phyloP scores from a whole-genome alignment of 345 rosid species.

The Brassica carinata region DNA sequence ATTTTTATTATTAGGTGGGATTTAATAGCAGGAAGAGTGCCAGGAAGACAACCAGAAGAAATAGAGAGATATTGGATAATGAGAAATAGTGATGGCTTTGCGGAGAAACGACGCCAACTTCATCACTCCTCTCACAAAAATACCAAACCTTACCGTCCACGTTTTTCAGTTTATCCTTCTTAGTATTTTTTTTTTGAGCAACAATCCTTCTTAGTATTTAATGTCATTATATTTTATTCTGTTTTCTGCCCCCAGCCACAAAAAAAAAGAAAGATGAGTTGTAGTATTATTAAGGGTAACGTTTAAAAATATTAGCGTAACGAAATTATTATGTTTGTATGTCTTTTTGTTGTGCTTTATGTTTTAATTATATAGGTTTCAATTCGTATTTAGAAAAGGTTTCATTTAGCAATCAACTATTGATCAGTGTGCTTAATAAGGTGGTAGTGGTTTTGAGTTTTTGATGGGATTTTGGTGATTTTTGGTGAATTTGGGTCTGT shows the following conservation, averaged over 20 bases:
- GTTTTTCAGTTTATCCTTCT: conserved; percentile 27
- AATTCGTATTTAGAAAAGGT: not conserved
- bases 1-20: conserved; percentile 56
- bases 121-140: conserved; percentile 19
- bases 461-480: not conserved
- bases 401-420: not conserved
- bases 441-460: not conserved
- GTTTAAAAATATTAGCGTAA: not conserved
- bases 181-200: not conserved
- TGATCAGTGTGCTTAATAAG: not conserved
- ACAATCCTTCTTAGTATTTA: conserved; percentile 4
- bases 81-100: conserved; percentile 56
- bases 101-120: conserved; percentile 45
- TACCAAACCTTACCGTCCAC: conserved; percentile 29
- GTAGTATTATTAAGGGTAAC: not conserved
- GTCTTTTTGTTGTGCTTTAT: not conserved
- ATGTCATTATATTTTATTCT: not conserved
- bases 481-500: not conserved
- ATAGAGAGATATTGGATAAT: conserved; percentile 85
- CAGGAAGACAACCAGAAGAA: conserved; percentile 69
- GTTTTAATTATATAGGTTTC: not conserved
- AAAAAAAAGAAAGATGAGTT: not conserved
- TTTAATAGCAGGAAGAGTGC: conserved; percentile 71
- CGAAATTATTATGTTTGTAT: not conserved
- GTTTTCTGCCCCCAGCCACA: not conserved